phyloP scores from a whole-genome alignment of 2,329 filamentous ascomycete species.

The Aspergillus ustus region DNA sequence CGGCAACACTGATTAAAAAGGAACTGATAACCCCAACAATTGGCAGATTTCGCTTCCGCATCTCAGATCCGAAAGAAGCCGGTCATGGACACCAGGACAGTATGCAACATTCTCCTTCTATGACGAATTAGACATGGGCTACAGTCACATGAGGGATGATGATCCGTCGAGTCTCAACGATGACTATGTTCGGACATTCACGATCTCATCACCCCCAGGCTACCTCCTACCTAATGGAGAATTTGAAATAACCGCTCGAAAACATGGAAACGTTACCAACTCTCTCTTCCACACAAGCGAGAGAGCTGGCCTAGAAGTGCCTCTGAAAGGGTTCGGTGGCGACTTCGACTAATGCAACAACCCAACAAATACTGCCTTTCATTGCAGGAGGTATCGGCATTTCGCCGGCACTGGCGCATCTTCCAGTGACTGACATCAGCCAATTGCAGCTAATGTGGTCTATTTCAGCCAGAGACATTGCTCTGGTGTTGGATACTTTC shows the following conservation, averaged over 20 bases:
- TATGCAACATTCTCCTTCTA: slow-evolving; percentile 78
- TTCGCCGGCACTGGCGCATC: slow-evolving; percentile 76
- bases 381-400: slow-evolving; percentile 82
- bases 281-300: slow-evolving; percentile 66
- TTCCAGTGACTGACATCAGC: slow-evolving; percentile 54
- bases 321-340: slow-evolving; percentile 75
- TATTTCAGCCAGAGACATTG: slow-evolving; percentile 64
- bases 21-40: slow-evolving; percentile 68
- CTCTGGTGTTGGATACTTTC: slow-evolving; percentile 66
- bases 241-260: slow-evolving; percentile 74
- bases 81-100: slow-evolving; percentile 70
- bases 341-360: slow-evolving; percentile 49
- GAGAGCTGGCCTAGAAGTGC: slow-evolving; percentile 62
- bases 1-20: slow-evolving; percentile 63
- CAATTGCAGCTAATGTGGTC: slow-evolving; percentile 70
- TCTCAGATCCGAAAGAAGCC: slow-evolving; percentile 43
- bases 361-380: slow-evolving; percentile 56
- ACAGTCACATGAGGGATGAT: slow-evolving; percentile 81
- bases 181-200: slow-evolving; percentile 83
- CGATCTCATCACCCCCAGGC: slow-evolving; percentile 67
- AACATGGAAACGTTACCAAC: slow-evolving; percentile 70
- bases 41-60: slow-evolving; percentile 65
- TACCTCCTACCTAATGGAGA: slow-evolving; percentile 46
- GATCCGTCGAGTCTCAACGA: slow-evolving; percentile 82
- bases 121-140: slow-evolving; percentile 71